phyloP scores from a whole-genome alignment of 2,329 filamentous ascomycete genomes.

The Remersonia thermophila region DNA sequence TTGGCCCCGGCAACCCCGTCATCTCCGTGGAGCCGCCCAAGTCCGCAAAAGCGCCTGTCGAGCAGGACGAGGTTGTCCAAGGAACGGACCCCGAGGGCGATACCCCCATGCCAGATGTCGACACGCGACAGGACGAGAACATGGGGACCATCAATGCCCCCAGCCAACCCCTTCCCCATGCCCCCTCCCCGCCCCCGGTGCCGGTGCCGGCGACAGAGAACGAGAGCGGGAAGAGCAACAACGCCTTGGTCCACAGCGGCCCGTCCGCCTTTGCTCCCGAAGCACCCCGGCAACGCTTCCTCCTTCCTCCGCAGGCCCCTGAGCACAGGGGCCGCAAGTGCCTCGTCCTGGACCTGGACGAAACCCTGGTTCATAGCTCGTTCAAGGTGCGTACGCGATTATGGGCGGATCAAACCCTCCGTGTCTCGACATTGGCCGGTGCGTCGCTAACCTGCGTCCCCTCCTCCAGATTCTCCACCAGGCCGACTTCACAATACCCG shows the following conservation, averaged over 20 bases:
- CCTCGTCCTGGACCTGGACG: slow-evolving; percentile 86
- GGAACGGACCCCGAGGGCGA: slow-evolving; percentile 44
- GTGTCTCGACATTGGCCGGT: neutral
- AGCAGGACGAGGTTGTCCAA: slow-evolving; percentile 13
- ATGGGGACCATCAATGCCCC: slow-evolving; percentile 23
- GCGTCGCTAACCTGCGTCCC: slow-evolving; percentile 2
- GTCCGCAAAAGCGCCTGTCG: slow-evolving; percentile 16
- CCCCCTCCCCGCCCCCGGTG: slow-evolving; percentile 36
- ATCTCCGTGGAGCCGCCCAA: slow-evolving; percentile 31
- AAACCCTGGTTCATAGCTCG: slow-evolving; percentile 94
- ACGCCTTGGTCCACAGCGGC: slow-evolving; percentile 28
- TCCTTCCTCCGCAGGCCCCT: slow-evolving; percentile 71
- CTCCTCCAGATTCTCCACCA: slow-evolving; percentile 76
- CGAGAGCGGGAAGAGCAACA: slow-evolving; percentile 22
- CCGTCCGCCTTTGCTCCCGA: slow-evolving; percentile 34
- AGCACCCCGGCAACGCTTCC: slow-evolving; percentile 44
- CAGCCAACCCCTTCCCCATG: slow-evolving; percentile 28
- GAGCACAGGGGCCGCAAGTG: slow-evolving; percentile 84
- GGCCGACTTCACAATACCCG: slow-evolving; percentile 96
- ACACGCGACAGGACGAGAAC: slow-evolving; percentile 35
- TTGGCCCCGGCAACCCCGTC: slow-evolving; percentile 23
- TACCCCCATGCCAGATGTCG: slow-evolving; percentile 54
- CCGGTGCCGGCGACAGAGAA: slow-evolving; percentile 30
- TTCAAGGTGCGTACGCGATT: slow-evolving; percentile 85
- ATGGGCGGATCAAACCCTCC: too few species aligned